These are phyloP conservation scores for Cytospora piceicola DNA, from an alignment of 2,329 filamentous ascomycete species.

Conservation along the genomic window DNA sequence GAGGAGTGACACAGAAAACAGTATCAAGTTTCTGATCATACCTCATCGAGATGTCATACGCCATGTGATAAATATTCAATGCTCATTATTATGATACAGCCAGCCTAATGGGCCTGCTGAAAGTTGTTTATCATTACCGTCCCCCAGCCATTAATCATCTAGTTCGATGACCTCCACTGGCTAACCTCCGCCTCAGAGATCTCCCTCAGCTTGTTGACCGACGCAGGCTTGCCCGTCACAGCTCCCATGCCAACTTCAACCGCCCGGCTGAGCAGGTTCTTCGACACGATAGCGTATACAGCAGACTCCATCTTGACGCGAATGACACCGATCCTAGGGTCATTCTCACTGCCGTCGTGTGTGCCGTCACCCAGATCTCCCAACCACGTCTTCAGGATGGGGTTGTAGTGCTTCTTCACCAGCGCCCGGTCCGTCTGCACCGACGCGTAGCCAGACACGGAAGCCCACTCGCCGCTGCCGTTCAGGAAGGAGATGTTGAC, in stretches of 20 bases:
- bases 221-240: conserved; percentile 71
- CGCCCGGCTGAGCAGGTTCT: conserved; percentile 65
- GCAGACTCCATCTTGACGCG: conserved; percentile 72
- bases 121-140: not conserved
- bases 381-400: conserved; percentile 78
- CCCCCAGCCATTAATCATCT: conserved; percentile 22
- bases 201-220: conserved; percentile 77
- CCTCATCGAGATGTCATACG: no score
- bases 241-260: conserved; percentile 77
- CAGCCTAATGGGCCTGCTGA: not conserved
- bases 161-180: conserved; percentile 56
- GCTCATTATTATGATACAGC: not conserved
- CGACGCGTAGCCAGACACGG: conserved; percentile 72
- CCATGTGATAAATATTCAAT: not conserved
- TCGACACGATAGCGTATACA: conserved; percentile 70
- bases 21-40: no score
- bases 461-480: conserved; percentile 80
- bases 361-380: conserved; percentile 82
- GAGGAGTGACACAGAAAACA: no score
- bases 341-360: conserved; percentile 80
- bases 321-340: conserved; percentile 82
- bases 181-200: conserved; percentile 68
- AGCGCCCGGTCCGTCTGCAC: conserved; percentile 70
- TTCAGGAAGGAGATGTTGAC: conserved; percentile 85
- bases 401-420: conserved; percentile 76